A percentile compares a stretch with the other conserved stretches of the same genome.
These are phyloP conservation scores for Escallonia herrerae DNA, from an alignment of 129 eudicot species.

Conservation along the genomic window DNA sequence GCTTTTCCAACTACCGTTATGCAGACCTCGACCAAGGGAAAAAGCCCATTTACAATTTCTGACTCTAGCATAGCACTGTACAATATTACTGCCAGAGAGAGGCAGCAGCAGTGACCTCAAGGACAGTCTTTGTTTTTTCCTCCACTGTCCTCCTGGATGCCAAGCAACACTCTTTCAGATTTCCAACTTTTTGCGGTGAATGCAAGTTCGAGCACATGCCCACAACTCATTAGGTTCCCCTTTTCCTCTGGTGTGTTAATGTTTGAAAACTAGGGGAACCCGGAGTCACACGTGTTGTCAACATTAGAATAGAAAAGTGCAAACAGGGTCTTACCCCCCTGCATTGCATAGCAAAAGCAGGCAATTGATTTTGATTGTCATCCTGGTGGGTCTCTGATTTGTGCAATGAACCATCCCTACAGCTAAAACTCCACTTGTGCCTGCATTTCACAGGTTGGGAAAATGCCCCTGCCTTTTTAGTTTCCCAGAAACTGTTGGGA, in stretches of 20 bases:
- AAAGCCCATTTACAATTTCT: too few relatives aligned
- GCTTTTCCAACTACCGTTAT: too few relatives aligned
- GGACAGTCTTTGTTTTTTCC: not conserved
- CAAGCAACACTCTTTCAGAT: not conserved
- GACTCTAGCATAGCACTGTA: too few relatives aligned
- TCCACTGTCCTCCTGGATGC: conserved; percentile 1
- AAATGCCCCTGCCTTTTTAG: too few relatives aligned
- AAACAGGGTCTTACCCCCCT: conserved; percentile 5
- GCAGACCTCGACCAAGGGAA: too few relatives aligned
- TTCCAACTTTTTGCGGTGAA: conserved; percentile 8
- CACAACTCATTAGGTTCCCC: conserved; percentile 18
- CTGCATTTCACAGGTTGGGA: not conserved
- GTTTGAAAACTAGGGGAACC: conserved; percentile 5
- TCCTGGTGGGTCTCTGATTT: conserved; percentile 5
- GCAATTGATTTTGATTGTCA: conserved; percentile 1
- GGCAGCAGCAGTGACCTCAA: not conserved
- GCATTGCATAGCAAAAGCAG: not conserved
- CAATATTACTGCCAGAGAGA: too few relatives aligned
- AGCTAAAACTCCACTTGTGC: conserved; percentile 11
- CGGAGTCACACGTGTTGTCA: conserved; percentile 24
- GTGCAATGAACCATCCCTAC: conserved; percentile 8
- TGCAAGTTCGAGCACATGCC: conserved; percentile 15
- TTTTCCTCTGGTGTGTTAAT: conserved; percentile 15
- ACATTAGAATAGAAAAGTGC: conserved; percentile 4
- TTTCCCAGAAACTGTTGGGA: not conserved